Evolutionary conservation across 2,329 filamentous ascomycete species (phyloP).

Genomic region (Venturia oleaginea): DNA sequence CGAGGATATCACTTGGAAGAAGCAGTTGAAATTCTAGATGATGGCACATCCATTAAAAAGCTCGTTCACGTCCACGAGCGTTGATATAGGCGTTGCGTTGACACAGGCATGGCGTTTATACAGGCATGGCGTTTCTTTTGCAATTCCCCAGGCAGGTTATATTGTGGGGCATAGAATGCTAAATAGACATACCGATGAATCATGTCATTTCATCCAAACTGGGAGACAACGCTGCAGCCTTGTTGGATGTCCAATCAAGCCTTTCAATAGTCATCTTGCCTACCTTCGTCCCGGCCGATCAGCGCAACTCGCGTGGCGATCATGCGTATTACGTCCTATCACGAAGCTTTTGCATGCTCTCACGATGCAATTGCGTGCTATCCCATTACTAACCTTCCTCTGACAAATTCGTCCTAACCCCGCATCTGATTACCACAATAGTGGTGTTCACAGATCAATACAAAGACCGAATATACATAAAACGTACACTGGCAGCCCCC

Average conservation of each 20-base stretch:
- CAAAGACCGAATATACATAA: no score
- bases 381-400: neutral
- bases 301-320: neutral
- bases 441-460: no score
- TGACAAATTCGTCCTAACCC: slow-evolving; percentile 6
- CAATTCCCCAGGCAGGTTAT: neutral
- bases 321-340: neutral
- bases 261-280: no score
- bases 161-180: neutral
- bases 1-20: slow-evolving; percentile 55
- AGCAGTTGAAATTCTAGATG: slow-evolving; percentile 47
- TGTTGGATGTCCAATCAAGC: neutral
- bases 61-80: slow-evolving; percentile 28
- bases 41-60: slow-evolving; percentile 59
- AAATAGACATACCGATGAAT: neutral
- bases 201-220: neutral
- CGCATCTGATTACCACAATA: neutral
- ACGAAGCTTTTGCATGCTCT: neutral
- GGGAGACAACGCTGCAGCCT: neutral
- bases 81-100: neutral
- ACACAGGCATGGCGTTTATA: no score
- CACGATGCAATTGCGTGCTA: slow-evolving; percentile 5
- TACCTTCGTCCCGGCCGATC: neutral
- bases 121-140: no score
- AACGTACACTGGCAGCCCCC: no score